Base-by-base conservation (phyloP, 805 yeast species). In the Zygotorulaspora sp. region DNA sequence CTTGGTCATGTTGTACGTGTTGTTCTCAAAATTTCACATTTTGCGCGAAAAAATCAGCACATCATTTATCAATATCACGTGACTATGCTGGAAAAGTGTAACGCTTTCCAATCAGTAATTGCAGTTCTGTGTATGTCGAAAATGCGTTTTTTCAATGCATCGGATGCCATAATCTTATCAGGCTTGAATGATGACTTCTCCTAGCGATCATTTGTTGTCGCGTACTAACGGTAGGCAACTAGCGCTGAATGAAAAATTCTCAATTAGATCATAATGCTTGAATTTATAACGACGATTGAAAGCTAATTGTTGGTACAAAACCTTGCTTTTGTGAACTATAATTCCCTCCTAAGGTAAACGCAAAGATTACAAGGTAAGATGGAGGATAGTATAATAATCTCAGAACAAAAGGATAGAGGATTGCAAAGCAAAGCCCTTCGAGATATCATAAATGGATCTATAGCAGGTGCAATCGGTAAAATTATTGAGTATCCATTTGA, bases 401-500 rank as follows among this genome's bases (percentile, higher is more conserved):
- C 41, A 22, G 43, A 43, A 13, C 46, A 36, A 20, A 32, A 40
- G 16, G 40, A 37, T 24, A 24, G 41, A 27, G 35, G 36, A 12
- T 32, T 31, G 2, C 32, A 35, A 22, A 40, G 35, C 21, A 29
- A 36, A 10, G 64, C 67, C 6, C 35, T 62, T 16, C 53, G 54
- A 22, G 70, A 66, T 37, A 56, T 66, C 11, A 31, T 62, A 5
- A 59, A 54, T 45, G 70, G 71, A 10, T 67, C 69, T 5, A 57
- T 66, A 7, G 70, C 96, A 1, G 97, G 97, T 11, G 81, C 86
- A 38, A 61, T 78, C 3, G 96, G 95, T 1, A 90, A 89, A 57
- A 50, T 83, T 20, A 74, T 89, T 10, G 97, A 89, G 60, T 89
- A 80, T 52, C 97, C 97, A 0, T 87, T 89, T 49, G 97, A 89